Evolutionary conservation across 495 filamentous ascomycete genomes (phyloP).

Genomic region (Xylaria bambusicola): DNA sequence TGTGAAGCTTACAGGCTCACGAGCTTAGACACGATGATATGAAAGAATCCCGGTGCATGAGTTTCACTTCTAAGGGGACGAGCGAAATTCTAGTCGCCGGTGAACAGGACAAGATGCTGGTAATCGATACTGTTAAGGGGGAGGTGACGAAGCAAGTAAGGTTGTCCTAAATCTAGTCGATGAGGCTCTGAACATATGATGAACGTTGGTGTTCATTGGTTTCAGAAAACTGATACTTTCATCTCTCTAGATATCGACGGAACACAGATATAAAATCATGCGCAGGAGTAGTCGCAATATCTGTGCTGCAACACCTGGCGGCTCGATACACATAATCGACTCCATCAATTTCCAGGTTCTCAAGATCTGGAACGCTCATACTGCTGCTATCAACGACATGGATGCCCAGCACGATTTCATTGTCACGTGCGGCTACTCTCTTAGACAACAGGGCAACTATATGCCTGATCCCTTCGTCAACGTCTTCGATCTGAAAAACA

Average conservation of each 20-base stretch:
- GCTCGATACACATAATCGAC: conserved; percentile 83
- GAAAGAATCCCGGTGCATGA: conserved; percentile 86
- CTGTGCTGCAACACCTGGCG: conserved; percentile 84
- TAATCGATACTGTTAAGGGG: conserved; percentile 86
- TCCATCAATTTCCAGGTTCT: conserved; percentile 71
- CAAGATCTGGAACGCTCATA: conserved; percentile 86
- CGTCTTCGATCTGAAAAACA: conserved; percentile 88
- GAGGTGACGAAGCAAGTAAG: conserved; percentile 68
- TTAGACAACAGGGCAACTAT: conserved; percentile 55
- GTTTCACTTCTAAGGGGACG: conserved; percentile 81
- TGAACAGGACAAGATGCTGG: conserved; percentile 82
- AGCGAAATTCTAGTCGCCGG: conserved; percentile 84
- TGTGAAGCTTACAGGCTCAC: conserved; percentile 4
- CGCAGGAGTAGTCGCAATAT: conserved; percentile 85
- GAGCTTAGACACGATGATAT: conserved; percentile 67
- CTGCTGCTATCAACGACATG: conserved; percentile 86
- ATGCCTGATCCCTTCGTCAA: conserved; percentile 90
- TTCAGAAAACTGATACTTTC: no score
- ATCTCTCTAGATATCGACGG: conserved; percentile 59
- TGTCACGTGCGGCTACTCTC: conserved; percentile 91
- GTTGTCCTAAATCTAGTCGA: neutral
- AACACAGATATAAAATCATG: conserved; percentile 84
- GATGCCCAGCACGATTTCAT: conserved; percentile 89
- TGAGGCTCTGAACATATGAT: neutral
- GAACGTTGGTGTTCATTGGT: no score